These are phyloP conservation scores for Cladobotryum mycophilum DNA, from an alignment of 2,329 filamentous ascomycete genomes.

Conservation along the genomic window DNA sequence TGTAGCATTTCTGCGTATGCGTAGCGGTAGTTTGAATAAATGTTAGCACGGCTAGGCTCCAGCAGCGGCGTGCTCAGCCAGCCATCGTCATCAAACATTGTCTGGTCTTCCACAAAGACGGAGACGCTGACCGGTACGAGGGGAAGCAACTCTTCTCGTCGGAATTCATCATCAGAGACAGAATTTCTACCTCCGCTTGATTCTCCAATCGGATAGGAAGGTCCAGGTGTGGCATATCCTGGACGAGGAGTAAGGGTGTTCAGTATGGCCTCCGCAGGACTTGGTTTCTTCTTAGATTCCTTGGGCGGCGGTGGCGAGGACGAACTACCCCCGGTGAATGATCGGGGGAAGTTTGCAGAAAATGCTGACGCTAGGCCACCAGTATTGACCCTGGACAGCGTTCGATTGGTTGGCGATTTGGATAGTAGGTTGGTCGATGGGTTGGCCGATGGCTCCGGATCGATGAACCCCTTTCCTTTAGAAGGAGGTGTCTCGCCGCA, in stretches of 20 bases:
- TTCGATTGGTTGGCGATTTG: conserved; percentile 51
- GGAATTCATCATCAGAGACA: conserved; percentile 47
- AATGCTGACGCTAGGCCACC: conserved; percentile 48
- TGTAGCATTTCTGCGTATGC: conserved; percentile 64
- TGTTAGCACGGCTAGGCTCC: conserved; percentile 40
- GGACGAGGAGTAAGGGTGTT: conserved; percentile 45
- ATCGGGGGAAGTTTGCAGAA: conserved; percentile 48
- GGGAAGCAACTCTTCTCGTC: conserved; percentile 39
- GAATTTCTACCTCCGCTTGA: conserved; percentile 44
- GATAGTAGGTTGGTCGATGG: conserved; percentile 46
- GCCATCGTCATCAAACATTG: conserved; percentile 63
- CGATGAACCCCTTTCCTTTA: conserved; percentile 40
- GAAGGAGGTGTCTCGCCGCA: conserved; percentile 56
- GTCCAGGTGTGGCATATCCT: conserved; percentile 44
- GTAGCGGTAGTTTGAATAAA: conserved; percentile 56
- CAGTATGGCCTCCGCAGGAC: conserved; percentile 56
- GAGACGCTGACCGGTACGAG: conserved; percentile 46
- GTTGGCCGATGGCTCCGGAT: conserved; percentile 20
- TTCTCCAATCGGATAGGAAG: conserved; percentile 39
- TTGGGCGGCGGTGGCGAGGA: conserved; percentile 38
- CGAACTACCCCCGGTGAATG: conserved; percentile 31
- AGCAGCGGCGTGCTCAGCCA: conserved; percentile 56
- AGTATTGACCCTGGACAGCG: conserved; percentile 48
- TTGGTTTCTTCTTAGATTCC: conserved; percentile 45
- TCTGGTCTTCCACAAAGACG: conserved; percentile 53